Evolutionary conservation across 108 stramenopile species (phyloP).

Genomic region (Epithemia pelagica): DNA sequence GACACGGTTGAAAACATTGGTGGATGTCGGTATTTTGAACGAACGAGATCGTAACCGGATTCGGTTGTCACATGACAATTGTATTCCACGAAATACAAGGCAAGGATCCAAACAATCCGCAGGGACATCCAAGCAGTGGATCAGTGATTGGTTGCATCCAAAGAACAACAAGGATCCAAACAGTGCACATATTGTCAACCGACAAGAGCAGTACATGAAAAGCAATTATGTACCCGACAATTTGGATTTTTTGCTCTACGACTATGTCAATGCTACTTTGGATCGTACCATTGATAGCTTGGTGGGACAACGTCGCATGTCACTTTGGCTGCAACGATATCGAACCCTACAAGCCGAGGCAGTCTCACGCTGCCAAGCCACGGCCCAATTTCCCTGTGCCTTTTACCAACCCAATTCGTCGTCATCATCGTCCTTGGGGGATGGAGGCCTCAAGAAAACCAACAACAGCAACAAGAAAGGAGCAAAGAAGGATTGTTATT

Average conservation of each 20-base stretch:
- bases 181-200: neutral
- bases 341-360: neutral
- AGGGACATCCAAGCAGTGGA: too few species aligned
- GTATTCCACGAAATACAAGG: neutral
- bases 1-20: neutral
- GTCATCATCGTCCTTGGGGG: neutral
- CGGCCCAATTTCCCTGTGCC: neutral
- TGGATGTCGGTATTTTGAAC: neutral
- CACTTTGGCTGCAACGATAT: neutral
- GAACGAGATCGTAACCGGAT: neutral
- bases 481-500: too few species aligned
- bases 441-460: neutral
- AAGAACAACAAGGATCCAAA: too few species aligned
- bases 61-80: neutral
- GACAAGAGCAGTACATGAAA: neutral
- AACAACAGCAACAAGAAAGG: too few species aligned
- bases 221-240: neutral
- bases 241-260: constrained; percentile 1
- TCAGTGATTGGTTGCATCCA: too few species aligned
- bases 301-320: neutral
- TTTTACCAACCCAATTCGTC: too few species aligned
- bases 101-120: neutral
- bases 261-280: neutral
- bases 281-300: neutral
- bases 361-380: neutral